Percentiles rank a stretch among this genome's conserved stretches.
These are phyloP conservation scores for Epichloe glyceriae DNA, from an alignment of 2,329 filamentous ascomycete genomes.

Conservation along the genomic window DNA sequence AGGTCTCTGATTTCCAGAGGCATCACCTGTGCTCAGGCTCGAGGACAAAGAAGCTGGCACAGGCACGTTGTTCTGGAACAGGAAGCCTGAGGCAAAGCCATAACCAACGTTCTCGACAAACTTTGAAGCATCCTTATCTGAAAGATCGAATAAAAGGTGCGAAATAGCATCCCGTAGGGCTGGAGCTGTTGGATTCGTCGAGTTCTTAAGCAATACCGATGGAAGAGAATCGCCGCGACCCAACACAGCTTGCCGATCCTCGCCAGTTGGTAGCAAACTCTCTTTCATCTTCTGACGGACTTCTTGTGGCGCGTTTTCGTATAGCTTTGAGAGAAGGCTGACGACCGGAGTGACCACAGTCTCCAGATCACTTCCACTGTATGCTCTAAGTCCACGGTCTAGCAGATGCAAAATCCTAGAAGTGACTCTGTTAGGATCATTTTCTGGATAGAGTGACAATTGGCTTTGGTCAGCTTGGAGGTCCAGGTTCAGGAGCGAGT, in stretches of 20 bases:
- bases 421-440: slow-evolving; percentile 44
- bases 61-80: slow-evolving; percentile 72
- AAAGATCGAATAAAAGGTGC: slow-evolving; percentile 74
- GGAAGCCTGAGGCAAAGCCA: slow-evolving; percentile 81
- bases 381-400: slow-evolving; percentile 48
- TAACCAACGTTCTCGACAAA: slow-evolving; percentile 92
- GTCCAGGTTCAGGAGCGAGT: slow-evolving; percentile 69
- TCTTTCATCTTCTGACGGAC: slow-evolving; percentile 49
- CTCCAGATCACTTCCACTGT: slow-evolving; percentile 60
- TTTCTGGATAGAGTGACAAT: slow-evolving; percentile 52
- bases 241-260: slow-evolving; percentile 64
- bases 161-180: slow-evolving; percentile 64
- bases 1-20: slow-evolving; percentile 21
- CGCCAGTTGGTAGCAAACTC: slow-evolving; percentile 60
- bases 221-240: slow-evolving; percentile 64
- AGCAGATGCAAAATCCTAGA: slow-evolving; percentile 59
- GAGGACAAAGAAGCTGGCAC: slow-evolving; percentile 56
- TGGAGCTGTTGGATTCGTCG: slow-evolving; percentile 58
- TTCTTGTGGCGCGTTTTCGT: slow-evolving; percentile 51
- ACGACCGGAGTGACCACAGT: slow-evolving; percentile 56
- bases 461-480: slow-evolving; percentile 41
- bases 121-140: slow-evolving; percentile 61
- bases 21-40: slow-evolving; percentile 18
- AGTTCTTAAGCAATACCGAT: slow-evolving; percentile 63
- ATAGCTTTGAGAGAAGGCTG: slow-evolving; percentile 59